phyloP scores from a whole-genome alignment of 441 rosid genomes.

The Flueggea neowawraea region DNA sequence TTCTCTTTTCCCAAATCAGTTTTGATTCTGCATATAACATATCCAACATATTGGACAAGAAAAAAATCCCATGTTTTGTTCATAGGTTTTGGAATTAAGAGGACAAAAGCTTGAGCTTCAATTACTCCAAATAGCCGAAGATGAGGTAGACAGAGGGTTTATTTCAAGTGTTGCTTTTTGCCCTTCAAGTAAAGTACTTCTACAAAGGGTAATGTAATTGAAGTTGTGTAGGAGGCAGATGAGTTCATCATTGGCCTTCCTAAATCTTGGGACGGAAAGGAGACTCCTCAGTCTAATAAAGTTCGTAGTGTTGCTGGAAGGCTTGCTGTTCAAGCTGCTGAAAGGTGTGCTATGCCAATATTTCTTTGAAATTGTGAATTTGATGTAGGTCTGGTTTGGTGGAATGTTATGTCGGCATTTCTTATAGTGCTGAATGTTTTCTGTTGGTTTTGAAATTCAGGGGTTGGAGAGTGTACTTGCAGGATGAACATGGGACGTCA shows the following conservation, averaged over 20 bases:
- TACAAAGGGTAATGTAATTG: too few relatives aligned
- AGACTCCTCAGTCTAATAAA: slow-evolving; percentile 80
- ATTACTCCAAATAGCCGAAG: slow-evolving; percentile 65
- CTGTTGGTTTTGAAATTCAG: slow-evolving; percentile 28
- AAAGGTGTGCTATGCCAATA: slow-evolving; percentile 35
- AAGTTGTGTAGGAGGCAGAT: slow-evolving; percentile 56
- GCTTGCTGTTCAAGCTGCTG: slow-evolving; percentile 74
- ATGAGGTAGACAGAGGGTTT: slow-evolving; percentile 37
- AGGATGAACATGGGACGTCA: slow-evolving; percentile 89
- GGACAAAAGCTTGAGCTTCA: slow-evolving; percentile 78
- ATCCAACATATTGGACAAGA: background rate
- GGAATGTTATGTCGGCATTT: background rate
- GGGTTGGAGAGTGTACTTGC: slow-evolving; percentile 91
- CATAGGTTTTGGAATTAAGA: slow-evolving; percentile 68
- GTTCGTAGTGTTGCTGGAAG: slow-evolving; percentile 85
- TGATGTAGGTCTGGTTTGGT: background rate
- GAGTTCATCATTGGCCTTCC: slow-evolving; percentile 88
- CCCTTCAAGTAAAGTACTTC: background rate
- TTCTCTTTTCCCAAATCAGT: background rate
- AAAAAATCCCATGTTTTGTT: background rate
- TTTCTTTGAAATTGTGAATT: background rate
- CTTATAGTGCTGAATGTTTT: background rate
- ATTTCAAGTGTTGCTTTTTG: background rate
- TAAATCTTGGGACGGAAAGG: slow-evolving; percentile 74
- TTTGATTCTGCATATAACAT: background rate